Evolutionary conservation across 2,329 filamentous ascomycete genomes (phyloP).

Genomic region (Diaporthe ilicicola): DNA sequence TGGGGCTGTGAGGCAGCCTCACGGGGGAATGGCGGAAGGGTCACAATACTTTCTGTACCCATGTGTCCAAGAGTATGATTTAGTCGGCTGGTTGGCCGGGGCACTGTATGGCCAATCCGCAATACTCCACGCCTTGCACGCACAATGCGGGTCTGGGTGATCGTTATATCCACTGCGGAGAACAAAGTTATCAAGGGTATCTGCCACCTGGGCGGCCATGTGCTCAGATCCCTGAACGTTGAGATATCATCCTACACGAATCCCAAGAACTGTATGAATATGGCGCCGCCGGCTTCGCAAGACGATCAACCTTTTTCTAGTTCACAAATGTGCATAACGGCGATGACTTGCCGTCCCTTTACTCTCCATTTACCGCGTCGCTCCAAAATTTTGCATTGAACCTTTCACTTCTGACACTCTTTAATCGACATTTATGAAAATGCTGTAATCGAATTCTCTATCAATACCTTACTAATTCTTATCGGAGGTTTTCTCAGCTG

Average conservation of each 20-base stretch:
- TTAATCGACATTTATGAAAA: background rate
- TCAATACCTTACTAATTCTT: background rate
- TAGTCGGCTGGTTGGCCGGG: background rate
- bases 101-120: background rate
- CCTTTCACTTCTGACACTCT: background rate
- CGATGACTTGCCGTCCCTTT: background rate
- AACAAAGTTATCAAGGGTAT: conserved; percentile 7
- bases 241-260: conserved; percentile 2
- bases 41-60: background rate
- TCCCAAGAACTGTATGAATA: background rate
- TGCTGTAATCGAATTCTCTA: background rate
- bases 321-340: background rate
- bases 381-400: background rate
- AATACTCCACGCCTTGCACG: background rate
- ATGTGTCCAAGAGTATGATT: background rate
- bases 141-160: conserved; percentile 8
- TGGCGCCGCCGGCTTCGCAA: background rate
- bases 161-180: conserved; percentile 24
- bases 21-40: background rate
- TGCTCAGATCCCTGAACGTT: conserved; percentile 11
- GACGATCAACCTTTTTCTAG: background rate
- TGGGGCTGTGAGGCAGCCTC: background rate
- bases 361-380: background rate
- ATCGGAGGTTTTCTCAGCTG: background rate
- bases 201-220: conserved; percentile 8